Base-by-base conservation (phyloP, 257 asterid species). In the Rauvolfia tetraphylla region DNA sequence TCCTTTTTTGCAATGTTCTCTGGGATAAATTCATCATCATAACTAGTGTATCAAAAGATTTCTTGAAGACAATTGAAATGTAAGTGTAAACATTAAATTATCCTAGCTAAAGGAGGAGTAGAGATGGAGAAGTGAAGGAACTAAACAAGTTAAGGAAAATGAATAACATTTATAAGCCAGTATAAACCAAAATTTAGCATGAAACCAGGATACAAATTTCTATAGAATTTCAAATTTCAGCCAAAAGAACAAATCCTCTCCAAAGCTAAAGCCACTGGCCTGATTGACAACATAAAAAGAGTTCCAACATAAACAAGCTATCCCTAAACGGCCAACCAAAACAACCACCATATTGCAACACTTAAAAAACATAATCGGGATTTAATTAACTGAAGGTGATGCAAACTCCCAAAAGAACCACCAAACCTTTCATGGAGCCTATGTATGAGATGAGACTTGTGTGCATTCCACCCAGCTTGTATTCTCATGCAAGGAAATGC, bases 351-450 rank as follows among this genome's bases (percentile, higher is more conserved):
- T 34, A 46, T 20, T 20, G 38, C 31, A 42, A 71, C 66, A 71
- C 54, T 36, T 71, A 15, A 63, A 38, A 76, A 38, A 41, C 23
- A 51, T 15, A 76, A 33, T 23, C 1, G 46, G 6, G 5, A 78
- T 23, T 15, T n/a, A 33, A 38, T 34, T 14, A 71, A 71, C 75
- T 29, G 46, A 41, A 46, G 51, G 36, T 20, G 49, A 66, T 71
- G 54, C 67, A 78, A 71, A 17, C 29, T n/a, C 62, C 56, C 4
- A 49, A 68, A 67, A 66, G 23, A 38, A 66, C 41, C 59, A 76
- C 48, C 38, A 65, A 65, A 57, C 62, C 69, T 22, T 38, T 73
- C 71, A 53, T 71, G 69, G 59, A 49, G 70, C 62, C 58, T 7
- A 70, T 67, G 36, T 51, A 39, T 0, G 58, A 48, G 70, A 73